Conservation (phyloP, 2,329 filamentous ascomycete species). For the Sarocladiaceae sp. region DNA sequence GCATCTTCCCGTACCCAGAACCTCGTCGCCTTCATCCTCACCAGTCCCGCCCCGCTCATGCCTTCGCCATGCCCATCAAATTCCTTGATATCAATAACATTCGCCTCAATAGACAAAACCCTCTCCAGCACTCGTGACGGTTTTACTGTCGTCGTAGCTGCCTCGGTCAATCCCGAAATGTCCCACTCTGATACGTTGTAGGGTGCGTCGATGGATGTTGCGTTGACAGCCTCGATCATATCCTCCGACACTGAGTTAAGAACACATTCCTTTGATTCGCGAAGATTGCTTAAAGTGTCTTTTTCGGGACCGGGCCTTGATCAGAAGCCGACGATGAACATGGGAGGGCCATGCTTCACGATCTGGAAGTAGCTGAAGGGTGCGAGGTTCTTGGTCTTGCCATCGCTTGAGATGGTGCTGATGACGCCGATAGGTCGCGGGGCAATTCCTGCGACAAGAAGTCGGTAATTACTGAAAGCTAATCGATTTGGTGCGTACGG, state of each 20-base stretch:
- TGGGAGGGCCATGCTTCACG: slow-evolving; percentile 75
- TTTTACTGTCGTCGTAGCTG: slow-evolving; percentile 18
- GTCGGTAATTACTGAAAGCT: slow-evolving; percentile 74
- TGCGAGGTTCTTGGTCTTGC: slow-evolving; percentile 63
- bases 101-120: slow-evolving; percentile 22
- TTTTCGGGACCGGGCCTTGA: slow-evolving; percentile 52
- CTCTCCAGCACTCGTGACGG: slow-evolving; percentile 21
- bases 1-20: slow-evolving; percentile 26
- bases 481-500: slow-evolving; percentile 69
- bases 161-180: slow-evolving; percentile 48
- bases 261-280: slow-evolving; percentile 65
- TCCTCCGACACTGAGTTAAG: slow-evolving; percentile 80
- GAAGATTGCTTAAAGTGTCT: slow-evolving; percentile 70
- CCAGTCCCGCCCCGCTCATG: slow-evolving; percentile 19
- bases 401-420: slow-evolving; percentile 52
- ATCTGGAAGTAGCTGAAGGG: slow-evolving; percentile 80
- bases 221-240: slow-evolving; percentile 78
- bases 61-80: slow-evolving; percentile 17
- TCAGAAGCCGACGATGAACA: slow-evolving; percentile 60
- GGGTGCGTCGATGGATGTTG: slow-evolving; percentile 68
- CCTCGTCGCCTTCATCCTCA: slow-evolving; percentile 22
- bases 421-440: slow-evolving; percentile 70
- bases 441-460: slow-evolving; percentile 74
- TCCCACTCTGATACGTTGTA: slow-evolving; percentile 72
- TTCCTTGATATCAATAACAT: slow-evolving; percentile 23